Conservation (phyloP, 2,329 filamentous ascomycete genomes). For the Microsporum audouinii region DNA sequence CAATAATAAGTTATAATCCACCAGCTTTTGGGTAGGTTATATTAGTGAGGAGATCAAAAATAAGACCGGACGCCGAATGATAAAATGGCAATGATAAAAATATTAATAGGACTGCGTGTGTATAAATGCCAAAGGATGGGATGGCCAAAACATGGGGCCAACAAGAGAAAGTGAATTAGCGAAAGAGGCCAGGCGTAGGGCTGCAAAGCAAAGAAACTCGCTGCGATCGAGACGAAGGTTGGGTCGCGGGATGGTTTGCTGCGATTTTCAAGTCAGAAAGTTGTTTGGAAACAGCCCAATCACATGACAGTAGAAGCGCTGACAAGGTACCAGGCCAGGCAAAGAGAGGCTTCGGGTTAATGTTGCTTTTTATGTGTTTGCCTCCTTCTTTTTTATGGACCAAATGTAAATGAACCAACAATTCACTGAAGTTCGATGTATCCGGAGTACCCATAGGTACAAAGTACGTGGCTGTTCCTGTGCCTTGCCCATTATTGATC, state of each 20-base stretch:
- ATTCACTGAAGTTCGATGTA: neutral
- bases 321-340: neutral
- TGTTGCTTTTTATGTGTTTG: neutral
- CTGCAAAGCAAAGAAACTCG: neutral
- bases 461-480: neutral
- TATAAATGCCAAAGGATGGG: neutral
- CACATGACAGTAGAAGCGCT: neutral
- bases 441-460: neutral
- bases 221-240: neutral
- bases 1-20: neutral
- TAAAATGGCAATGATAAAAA: neutral
- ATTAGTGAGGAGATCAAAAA: neutral
- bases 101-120: neutral
- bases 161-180: slow-evolving; percentile 1
- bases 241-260: neutral
- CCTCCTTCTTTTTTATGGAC: neutral
- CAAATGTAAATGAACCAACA: neutral
- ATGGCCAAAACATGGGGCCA: neutral
- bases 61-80: neutral
- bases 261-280: neutral
- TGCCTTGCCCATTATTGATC: neutral
- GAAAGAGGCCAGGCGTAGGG: neutral
- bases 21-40: neutral
- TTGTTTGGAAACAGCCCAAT: neutral
- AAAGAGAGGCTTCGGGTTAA: neutral